Evolutionary conservation across 352 stramenopile species (phyloP), one percentile per base, ranked within the genome.

Genomic region (Globisporangium polare): DNA sequence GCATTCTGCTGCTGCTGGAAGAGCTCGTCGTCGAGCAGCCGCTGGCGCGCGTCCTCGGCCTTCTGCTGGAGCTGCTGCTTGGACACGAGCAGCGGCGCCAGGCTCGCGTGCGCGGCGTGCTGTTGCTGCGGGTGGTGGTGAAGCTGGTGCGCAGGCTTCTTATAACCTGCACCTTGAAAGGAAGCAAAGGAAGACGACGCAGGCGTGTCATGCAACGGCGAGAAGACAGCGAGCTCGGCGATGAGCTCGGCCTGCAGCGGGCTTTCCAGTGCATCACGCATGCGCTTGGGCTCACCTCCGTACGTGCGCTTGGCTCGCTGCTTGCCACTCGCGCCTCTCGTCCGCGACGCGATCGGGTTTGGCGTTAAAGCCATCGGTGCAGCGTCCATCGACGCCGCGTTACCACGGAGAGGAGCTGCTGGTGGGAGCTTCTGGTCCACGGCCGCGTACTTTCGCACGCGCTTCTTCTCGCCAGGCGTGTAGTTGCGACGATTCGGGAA

Each of bases 401-500:
- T 33, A 33, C 29, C 29, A 7, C n/a, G n/a, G n/a, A n/a, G n/a
- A n/a, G 37, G 35, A 24, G 58, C 29, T 52, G 20, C 6, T 5
- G 5, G 22, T n/a, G 26, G 24, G 17, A 26, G 55, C 26, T 58
- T 58, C 7, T 54, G 15, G 37, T 64, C 58, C n/a, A n/a, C 29
- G 24, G 41, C 5, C 42, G 57, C 58, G 58, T 61, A 68, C 56
- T 81, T 81, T 15, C 49, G 65, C 51, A 73, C 58, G 29, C 65
- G 66, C 50, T 73, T 71, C 61, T 78, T 75, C 45, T 83, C 72
- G 29, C 75, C 73, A 15, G 74, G 71, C 18, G 56, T 68, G 70
- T 89, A 91, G 53, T 72, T 70, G 51, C 45, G 4, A 42, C 74
- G 78, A 62, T 90, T 89, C 18, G 82, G 80, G 20, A 90, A 72